These are phyloP conservation scores for Panaeolus papilionaceus DNA, from an alignment of 768 basidiomycete genomes.

Conservation along the genomic window DNA sequence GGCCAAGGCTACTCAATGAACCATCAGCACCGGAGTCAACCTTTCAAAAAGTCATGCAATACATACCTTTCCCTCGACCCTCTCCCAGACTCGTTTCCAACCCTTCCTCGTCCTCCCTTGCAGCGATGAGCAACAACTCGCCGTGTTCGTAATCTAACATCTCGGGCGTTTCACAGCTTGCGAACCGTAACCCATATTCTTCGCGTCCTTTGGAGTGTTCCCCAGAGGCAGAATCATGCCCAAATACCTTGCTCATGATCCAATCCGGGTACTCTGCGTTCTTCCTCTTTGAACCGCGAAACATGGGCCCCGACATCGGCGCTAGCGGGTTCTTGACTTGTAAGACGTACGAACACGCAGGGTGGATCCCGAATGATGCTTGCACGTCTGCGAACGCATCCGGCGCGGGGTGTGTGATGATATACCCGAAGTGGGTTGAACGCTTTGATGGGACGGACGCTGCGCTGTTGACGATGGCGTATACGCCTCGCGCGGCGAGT, in stretches of 20 bases:
- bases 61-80: too few relatives aligned
- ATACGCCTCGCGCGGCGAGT: not conserved
- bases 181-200: constrained; percentile 55
- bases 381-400: constrained; percentile 59
- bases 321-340: constrained; percentile 56
- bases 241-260: constrained; percentile 57
- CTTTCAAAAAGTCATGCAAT: too few relatives aligned
- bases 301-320: constrained; percentile 40
- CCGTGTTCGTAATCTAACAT: constrained; percentile 61
- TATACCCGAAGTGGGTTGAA: constrained; percentile 63
- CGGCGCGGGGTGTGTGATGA: constrained; percentile 56
- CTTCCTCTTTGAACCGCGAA: constrained; percentile 25
- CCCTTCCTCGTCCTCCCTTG: constrained; percentile 52
- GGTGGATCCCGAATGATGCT: constrained; percentile 56
- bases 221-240: constrained; percentile 29
- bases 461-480: too few relatives aligned
- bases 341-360: constrained; percentile 50
- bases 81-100: too few relatives aligned
- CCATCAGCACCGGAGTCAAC: constrained; percentile 39
- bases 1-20: not conserved
- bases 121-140: constrained; percentile 61
- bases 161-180: constrained; percentile 54
- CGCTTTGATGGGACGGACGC: constrained; percentile 45
- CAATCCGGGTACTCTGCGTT: constrained; percentile 44
- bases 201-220: constrained; percentile 44